These are phyloP conservation scores for Tardiomyces digboiensis DNA, from an alignment of 1,139 yeast genomes.

Conservation along the genomic window DNA sequence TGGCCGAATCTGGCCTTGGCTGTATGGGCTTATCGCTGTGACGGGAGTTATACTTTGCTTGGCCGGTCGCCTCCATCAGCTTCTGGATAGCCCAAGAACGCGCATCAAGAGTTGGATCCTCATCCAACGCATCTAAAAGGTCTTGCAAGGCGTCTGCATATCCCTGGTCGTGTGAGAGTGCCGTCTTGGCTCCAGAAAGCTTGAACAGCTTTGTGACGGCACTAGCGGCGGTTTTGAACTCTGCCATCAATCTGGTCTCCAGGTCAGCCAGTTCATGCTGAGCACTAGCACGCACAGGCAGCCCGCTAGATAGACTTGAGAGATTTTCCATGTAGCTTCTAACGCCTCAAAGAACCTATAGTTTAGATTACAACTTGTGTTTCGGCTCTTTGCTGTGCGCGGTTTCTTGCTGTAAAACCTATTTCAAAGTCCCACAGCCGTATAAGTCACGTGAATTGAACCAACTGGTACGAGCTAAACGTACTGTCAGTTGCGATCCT, in stretches of 20 bases:
- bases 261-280: conserved; percentile 6
- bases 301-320: conserved; percentile 9
- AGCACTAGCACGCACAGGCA: conserved; percentile 8
- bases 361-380: too few species aligned
- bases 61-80: conserved; percentile 2
- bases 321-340: conserved; percentile 3
- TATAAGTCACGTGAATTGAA: too few species aligned
- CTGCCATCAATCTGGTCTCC: conserved; percentile 10
- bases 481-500: too few species aligned
- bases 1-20: background rate
- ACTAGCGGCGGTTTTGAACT: conserved; percentile 22
- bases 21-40: background rate
- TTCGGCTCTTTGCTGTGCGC: too few species aligned
- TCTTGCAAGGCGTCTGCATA: conserved; percentile 17
- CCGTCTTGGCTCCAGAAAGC: conserved; percentile 17
- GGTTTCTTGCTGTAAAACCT: too few species aligned
- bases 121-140: conserved; percentile 6
- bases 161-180: conserved; percentile 18
- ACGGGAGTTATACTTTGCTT: background rate
- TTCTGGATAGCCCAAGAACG: conserved; percentile 5
- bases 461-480: too few species aligned
- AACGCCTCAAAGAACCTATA: too few species aligned
- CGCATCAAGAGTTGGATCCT: conserved; percentile 1
- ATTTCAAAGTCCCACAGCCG: too few species aligned
- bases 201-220: conserved; percentile 23